Evolutionary conservation across 768 basidiomycete species (phyloP), one percentile per base, ranked within the genome.

Genomic region (Lyophyllum semitale): DNA sequence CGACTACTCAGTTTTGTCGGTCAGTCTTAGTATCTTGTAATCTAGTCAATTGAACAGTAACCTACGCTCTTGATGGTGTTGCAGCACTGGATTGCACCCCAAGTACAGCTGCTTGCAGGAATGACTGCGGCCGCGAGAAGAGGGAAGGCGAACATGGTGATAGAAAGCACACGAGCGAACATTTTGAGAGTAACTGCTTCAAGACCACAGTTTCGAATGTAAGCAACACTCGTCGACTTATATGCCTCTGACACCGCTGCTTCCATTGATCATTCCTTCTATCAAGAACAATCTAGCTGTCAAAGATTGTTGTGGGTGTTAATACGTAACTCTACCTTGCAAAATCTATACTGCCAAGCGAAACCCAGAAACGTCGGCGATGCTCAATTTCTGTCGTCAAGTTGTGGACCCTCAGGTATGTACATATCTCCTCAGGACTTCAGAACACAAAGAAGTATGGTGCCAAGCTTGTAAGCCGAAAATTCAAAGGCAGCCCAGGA

Each of bases 41-140:
- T 4, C 37, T 4, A 38, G 2, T 4, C 4, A 18, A n/a, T 2
- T 38, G 37, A 38, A 38, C 4, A 15, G 37, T 5, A 9, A n/a
- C 66, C 59, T 38, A 66, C 70, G 53, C 26, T 48, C 54, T 61
- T 54, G 18, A 51, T 51, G 26, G 55, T 61, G 45, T 63, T 55
- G 59, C 69, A 71, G 65, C 71, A 72, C 52, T 69, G 65, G 33
- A 73, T 44, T 20, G 33, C 22, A 8, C 69, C 71, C n/a, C n/a
- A n/a, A 13, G 66, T 68, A 55, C 37, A 38, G 65, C 65, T 63
- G n/a, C n/a, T n/a, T 67, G 68, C 52, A 66, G 62, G 49, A 9
- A 66, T 29, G 48, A 35, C 66, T 62, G 67, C 66, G 35, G 64
- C 62, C 27, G 64, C 67, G 59, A 71, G 59, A 53, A 66, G 32